A percentile compares a stretch with the other conserved stretches of the same genome.
Conservation (phyloP, 1,139 yeast species). For the Suhomyces maxii region DNA sequence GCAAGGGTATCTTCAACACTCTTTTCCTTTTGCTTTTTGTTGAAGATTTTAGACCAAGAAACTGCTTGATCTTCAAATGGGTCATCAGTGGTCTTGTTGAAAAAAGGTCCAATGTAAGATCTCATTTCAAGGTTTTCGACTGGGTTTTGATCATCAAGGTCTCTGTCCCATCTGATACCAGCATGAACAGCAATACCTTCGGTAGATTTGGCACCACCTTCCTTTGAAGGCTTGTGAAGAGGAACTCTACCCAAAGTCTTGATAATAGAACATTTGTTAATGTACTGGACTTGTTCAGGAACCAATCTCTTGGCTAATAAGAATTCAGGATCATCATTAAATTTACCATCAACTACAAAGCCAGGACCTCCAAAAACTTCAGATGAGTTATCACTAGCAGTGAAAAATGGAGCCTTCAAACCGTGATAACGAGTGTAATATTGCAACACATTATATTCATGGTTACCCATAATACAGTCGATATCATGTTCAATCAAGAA, state of each 20-base stretch:
- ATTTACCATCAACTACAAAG: slow-evolving; percentile 20
- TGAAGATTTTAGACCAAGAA: slow-evolving; percentile 68
- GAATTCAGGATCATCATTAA: slow-evolving; percentile 56
- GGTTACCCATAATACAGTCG: slow-evolving; percentile 85
- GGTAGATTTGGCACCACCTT: slow-evolving; percentile 24
- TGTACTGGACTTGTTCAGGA: slow-evolving; percentile 61
- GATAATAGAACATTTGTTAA: slow-evolving; percentile 63
- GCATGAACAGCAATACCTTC: slow-evolving; percentile 76
- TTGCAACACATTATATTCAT: slow-evolving; percentile 67
- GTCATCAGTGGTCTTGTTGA: slow-evolving; percentile 53
- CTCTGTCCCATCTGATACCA: slow-evolving; percentile 66
- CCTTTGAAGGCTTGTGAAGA: slow-evolving; percentile 27
- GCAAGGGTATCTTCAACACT: slow-evolving; percentile 32
- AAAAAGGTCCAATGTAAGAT: slow-evolving; percentile 57
- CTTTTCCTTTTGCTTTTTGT: slow-evolving; percentile 44
- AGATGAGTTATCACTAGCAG: slow-evolving; percentile 5
- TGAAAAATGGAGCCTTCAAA: slow-evolving; percentile 34
- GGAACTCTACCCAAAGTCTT: slow-evolving; percentile 64
- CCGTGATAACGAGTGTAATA: slow-evolving; percentile 62
- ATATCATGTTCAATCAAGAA: slow-evolving; percentile 60
- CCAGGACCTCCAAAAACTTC: neutral
- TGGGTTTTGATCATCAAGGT: slow-evolving; percentile 60
- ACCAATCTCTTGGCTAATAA: slow-evolving; percentile 58
- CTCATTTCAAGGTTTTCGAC: slow-evolving; percentile 63
- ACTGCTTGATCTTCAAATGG: slow-evolving; percentile 49